Base-by-base conservation (phyloP, 495 filamentous ascomycete species). In the Talaromyces ruber region DNA sequence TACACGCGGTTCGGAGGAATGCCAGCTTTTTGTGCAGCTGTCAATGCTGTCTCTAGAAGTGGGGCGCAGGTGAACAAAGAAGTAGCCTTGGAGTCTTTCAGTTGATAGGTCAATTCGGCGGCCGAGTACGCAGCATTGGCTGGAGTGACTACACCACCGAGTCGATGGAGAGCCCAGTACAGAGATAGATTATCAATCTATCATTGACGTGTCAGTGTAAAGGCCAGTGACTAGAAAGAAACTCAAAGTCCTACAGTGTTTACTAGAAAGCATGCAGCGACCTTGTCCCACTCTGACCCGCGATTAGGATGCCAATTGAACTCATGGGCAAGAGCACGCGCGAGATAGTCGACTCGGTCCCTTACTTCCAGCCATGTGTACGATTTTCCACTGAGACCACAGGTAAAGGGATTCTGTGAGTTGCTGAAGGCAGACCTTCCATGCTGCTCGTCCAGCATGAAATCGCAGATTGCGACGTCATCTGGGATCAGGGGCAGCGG, bases 241-340 rank as follows among this genome's bases (percentile, higher is more conserved):
- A 16, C 1, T 24, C 30, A 11, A 60, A 9, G 50, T 50, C 83
- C 52, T 76, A 93, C 91, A 25, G 91, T 91, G 65, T 97, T 97
- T 59, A 93, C 65, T 37, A 85, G 87, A 72, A 90, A 96, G 11
- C 93, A 74, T 11, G 81, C 86, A 54, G 92, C 66, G 24, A 92
- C 86, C 74, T 94, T 97, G 66, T 97, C 92, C 88, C 89, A 96
- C 68, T 92, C 88, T 0, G 83, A 83, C 22, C 90, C 91, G 62
- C 82, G 66, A 64, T 93, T 93, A 7, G 88, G 83, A 28, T 79
- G 65, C 88, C 89, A 96, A 55, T 84, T 86, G 65, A 94, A 74
- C 64, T 90, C 85, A 67, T 91, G 88, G 8, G 84, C 76, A 4
- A 97, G 72, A 4, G 81, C 86, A 58, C 86, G 82, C 14, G 91